Percentiles rank a stretch among this genome's conserved stretches.
phyloP scores from a whole-genome alignment of 768 basidiomycete species.

The Tubosaeta sp. region DNA sequence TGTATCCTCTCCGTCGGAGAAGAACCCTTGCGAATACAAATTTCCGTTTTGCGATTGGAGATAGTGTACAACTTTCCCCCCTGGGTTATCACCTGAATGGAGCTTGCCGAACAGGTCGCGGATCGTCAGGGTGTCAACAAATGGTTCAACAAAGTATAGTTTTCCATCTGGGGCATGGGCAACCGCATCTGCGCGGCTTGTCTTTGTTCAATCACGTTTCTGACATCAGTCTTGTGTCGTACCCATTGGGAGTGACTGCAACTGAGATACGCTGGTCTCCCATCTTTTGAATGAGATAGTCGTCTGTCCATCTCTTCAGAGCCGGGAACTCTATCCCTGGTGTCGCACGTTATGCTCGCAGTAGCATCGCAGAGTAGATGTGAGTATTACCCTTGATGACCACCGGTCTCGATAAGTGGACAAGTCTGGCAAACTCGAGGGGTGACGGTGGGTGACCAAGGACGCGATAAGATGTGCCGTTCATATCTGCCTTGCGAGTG shows the following conservation, averaged over 20 bases:
- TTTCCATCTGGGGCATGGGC: conserved; percentile 46
- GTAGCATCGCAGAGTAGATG: not conserved
- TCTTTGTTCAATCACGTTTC: conserved; percentile 12
- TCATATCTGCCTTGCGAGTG: conserved; percentile 44
- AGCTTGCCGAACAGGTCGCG: conserved; percentile 43
- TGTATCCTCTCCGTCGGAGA: conserved; percentile 30
- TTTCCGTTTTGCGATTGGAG: conserved; percentile 94
- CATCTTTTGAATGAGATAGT: conserved; percentile 57
- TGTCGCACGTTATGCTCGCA: not conserved
- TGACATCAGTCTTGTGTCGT: conserved; percentile 13
- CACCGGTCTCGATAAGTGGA: conserved; percentile 68
- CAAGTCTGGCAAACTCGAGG: conserved; percentile 64
- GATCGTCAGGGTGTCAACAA: conserved; percentile 66
- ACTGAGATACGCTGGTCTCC: conserved; percentile 57
- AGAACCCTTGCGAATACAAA: conserved; percentile 50
- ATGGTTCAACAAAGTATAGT: conserved; percentile 75
- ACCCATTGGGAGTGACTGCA: conserved; percentile 86
- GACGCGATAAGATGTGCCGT: conserved; percentile 48
- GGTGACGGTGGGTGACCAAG: conserved; percentile 57
- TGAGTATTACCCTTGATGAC: conserved; percentile 58
- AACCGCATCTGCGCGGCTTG: conserved; percentile 75
- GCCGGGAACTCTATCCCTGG: conserved; percentile 49
- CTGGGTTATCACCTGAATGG: conserved; percentile 29
- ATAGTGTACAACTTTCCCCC: conserved; percentile 49
- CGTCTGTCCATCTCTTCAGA: conserved; percentile 57